A percentile compares a stretch with the other conserved stretches of the same genome.
These are phyloP conservation scores for Lippia alba DNA, from an alignment of 305 asterid species.

Conservation along the genomic window DNA sequence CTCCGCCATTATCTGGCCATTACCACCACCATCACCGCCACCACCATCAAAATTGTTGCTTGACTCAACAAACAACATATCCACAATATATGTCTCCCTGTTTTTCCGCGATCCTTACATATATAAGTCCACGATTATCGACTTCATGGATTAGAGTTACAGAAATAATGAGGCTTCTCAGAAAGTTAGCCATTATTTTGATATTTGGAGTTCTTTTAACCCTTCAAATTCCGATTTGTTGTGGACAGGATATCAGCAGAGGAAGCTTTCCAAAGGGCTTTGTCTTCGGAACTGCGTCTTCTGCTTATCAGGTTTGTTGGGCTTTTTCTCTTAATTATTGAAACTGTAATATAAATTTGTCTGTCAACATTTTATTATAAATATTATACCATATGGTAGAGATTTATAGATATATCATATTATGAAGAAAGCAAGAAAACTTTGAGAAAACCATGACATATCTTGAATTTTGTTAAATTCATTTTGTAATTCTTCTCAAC, in stretches of 20 bases:
- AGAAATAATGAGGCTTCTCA: background rate
- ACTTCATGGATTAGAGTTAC: too few species aligned
- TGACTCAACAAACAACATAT: constrained; percentile 4
- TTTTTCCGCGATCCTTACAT: too few species aligned
- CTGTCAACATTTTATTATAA: too few species aligned
- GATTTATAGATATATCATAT: too few species aligned
- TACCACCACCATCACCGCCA: background rate
- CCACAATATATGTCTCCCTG: background rate
- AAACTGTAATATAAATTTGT: too few species aligned
- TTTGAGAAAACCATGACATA: too few species aligned
- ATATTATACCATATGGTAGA: too few species aligned
- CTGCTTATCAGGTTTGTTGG: constrained; percentile 67
- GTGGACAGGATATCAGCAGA: constrained; percentile 49
- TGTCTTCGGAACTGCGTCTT: constrained; percentile 77
- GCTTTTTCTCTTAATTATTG: background rate
- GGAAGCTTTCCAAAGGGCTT: constrained; percentile 59
- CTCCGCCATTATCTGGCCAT: background rate
- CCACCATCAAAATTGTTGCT: background rate
- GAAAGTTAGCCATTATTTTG: background rate
- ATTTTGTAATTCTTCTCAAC: too few species aligned
- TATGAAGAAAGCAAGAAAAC: too few species aligned
- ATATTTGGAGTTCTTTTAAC: constrained; percentile 8
- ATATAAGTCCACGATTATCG: too few species aligned
- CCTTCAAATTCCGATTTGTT: constrained; percentile 28
- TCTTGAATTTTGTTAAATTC: too few species aligned